Conservation (phyloP, 2,329 filamentous ascomycete genomes). For the Botrytis aclada region DNA sequence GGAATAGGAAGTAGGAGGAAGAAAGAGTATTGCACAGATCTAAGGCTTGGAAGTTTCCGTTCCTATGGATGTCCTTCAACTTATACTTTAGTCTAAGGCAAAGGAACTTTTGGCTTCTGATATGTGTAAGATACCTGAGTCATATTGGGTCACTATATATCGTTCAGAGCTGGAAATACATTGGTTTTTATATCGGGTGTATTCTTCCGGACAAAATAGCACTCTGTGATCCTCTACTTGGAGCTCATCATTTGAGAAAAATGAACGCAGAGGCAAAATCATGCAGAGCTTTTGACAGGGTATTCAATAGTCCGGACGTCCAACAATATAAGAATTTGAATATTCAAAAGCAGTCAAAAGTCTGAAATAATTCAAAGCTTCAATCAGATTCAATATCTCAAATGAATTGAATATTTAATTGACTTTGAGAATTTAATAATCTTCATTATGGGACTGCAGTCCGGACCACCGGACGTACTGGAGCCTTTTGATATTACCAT, state of each 20-base stretch:
- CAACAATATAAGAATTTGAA: too few species aligned
- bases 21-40: not conserved
- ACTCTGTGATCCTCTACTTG: not conserved
- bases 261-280: too few species aligned
- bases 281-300: not conserved
- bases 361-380: too few species aligned
- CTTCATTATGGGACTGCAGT: too few species aligned
- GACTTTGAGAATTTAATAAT: too few species aligned
- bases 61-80: not conserved
- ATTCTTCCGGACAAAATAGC: too few species aligned
- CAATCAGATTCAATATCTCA: too few species aligned
- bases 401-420: too few species aligned
- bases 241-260: not conserved
- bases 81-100: not conserved
- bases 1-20: not conserved
- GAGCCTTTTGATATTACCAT: not conserved
- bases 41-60: not conserved
- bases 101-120: not conserved
- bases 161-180: not conserved
- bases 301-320: too few species aligned
- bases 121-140: not conserved
- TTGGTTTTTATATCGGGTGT: too few species aligned
- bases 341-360: too few species aligned
- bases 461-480: too few species aligned
- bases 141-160: not conserved